Base-by-base conservation (phyloP, 805 yeast genomes). In the Grigorovia jiainica region DNA sequence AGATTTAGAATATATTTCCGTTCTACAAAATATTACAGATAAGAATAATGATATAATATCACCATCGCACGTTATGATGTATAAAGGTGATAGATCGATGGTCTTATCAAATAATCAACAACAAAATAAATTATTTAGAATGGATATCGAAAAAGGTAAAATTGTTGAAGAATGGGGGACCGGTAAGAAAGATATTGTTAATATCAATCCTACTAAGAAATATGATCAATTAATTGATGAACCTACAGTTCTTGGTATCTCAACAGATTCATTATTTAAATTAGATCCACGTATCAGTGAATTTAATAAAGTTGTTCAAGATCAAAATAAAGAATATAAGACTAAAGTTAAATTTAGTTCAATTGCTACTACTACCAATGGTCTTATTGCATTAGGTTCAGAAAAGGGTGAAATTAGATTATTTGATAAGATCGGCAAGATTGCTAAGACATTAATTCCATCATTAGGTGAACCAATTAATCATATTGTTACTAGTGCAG, bases 121-220 rank as follows among this genome's bases (percentile, higher is more conserved):
- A 33, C 53, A 54, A 18, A 64, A 68, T 34, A 70, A 66, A 24
- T 57, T 87, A 38, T 84, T 72, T 63, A 74, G 76, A 50, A 74
- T 87, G 87, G 96, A 87, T 64, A 61, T 87, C 38, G 82, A 75
- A 54, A 71, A 77, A 43, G 96, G 95, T 11, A 68, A 79, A 54
- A 72, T 87, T 41, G 82, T 87, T n/a, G 95, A 87, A 57, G 92
- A 85, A 55, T 87, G 95, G 92, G 64, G 71, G 29, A 68, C 82
- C 17, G 72, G 72, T 40, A 67, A 59, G 16, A 63, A 63, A 20
- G 68, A 77, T 16, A 67, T 79, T 23, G 73, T 72, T 15, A 68
- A 73, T 24, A 79, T 78, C 57, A 82, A 81, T 2, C 89, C 95
- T 4, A 68, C 76, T n/a, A 61, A 71, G 39, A 87, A 86, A 60